Evolutionary conservation across 202 grass and related monocot genomes (phyloP).

Genomic region (Panicum virgatum): DNA sequence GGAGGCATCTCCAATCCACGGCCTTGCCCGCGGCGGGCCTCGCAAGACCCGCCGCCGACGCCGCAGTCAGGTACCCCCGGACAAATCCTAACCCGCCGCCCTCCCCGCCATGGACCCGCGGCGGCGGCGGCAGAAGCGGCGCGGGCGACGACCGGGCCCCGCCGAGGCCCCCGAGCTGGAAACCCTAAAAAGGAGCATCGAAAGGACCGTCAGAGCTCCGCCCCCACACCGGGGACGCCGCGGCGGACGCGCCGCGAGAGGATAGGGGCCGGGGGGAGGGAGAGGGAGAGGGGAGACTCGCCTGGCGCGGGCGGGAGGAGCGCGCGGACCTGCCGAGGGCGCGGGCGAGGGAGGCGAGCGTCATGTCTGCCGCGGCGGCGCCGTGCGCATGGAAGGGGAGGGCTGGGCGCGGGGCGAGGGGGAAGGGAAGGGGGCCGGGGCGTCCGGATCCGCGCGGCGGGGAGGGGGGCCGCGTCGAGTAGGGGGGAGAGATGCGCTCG

Average conservation of each 20-base stretch:
- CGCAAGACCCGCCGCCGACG: slow-evolving; percentile 52
- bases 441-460: slow-evolving; percentile 38
- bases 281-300: neutral
- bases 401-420: no score
- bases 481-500: neutral
- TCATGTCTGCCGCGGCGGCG: slow-evolving; percentile 54
- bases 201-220: slow-evolving; percentile 28
- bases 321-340: slow-evolving; percentile 65
- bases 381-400: slow-evolving; percentile 30
- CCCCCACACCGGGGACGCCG: neutral
- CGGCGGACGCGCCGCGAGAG: neutral
- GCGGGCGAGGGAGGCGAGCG: slow-evolving; percentile 68
- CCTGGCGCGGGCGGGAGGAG: slow-evolving; percentile 52
- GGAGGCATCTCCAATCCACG: slow-evolving; percentile 69
- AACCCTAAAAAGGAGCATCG: slow-evolving; percentile 48
- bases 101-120: slow-evolving; percentile 35
- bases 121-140: slow-evolving; percentile 24
- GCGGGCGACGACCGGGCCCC: slow-evolving; percentile 38
- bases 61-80: slow-evolving; percentile 63
- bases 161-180: slow-evolving; percentile 45
- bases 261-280: no score
- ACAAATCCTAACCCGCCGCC: slow-evolving; percentile 45
- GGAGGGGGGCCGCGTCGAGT: neutral
- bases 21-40: slow-evolving; percentile 48
- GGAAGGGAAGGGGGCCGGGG: neutral